A percentile compares a stretch with the other conserved stretches of the same genome.
phyloP scores from a whole-genome alignment of 2,329 filamentous ascomycete species.

The Penicillium vulpinum region DNA sequence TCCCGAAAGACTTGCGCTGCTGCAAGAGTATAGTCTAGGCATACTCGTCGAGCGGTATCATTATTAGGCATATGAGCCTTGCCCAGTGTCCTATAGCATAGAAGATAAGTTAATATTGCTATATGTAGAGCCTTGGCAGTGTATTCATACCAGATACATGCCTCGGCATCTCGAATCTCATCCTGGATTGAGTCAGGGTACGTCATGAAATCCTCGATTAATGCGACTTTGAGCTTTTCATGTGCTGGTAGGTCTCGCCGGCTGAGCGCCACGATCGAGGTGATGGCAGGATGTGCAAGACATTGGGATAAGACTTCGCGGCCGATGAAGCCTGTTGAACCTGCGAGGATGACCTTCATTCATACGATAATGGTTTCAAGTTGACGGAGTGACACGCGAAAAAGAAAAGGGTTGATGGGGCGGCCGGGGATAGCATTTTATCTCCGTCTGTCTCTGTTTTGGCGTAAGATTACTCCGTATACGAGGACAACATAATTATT shows the following conservation, averaged over 20 bases:
- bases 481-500: neutral
- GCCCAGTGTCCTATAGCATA: slow-evolving; percentile 16
- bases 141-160: slow-evolving; percentile 48
- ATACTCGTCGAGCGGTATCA: slow-evolving; percentile 8
- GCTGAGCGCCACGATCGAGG: slow-evolving; percentile 53
- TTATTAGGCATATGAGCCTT: slow-evolving; percentile 9
- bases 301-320: slow-evolving; percentile 53
- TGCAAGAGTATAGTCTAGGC: slow-evolving; percentile 9
- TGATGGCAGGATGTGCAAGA: slow-evolving; percentile 53
- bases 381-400: neutral
- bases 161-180: slow-evolving; percentile 45
- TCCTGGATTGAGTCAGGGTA: slow-evolving; percentile 50
- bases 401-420: neutral
- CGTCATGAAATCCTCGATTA: slow-evolving; percentile 55
- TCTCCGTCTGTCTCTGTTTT: neutral
- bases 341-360: slow-evolving; percentile 22
- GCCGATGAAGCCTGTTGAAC: slow-evolving; percentile 21
- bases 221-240: slow-evolving; percentile 52
- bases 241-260: slow-evolving; percentile 49
- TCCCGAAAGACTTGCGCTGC: slow-evolving; percentile 8
- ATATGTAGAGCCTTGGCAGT: neutral
- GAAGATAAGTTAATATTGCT: neutral
- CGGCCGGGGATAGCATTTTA: neutral
- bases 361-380: neutral
- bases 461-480: too few species aligned